A percentile compares a stretch with the other conserved stretches of the same genome.
These are phyloP conservation scores for Metschnikowia drakensbergensis DNA, from an alignment of 805 yeast species.

Conservation along the genomic window DNA sequence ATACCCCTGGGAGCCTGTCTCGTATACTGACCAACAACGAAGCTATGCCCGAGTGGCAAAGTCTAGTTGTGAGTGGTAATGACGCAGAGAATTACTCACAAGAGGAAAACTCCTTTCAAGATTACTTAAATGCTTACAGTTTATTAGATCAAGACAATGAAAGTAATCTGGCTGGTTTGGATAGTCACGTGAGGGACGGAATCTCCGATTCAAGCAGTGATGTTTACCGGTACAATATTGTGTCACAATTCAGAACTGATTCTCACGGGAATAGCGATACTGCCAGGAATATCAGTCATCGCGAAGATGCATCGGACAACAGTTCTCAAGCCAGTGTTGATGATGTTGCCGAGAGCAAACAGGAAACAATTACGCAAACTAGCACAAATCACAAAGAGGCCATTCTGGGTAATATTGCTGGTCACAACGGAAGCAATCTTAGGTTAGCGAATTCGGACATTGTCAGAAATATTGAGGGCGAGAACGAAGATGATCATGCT, in stretches of 20 bases:
- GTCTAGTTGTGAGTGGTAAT: not conserved
- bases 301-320: not conserved
- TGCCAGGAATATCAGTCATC: not conserved
- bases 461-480: not conserved
- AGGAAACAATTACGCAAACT: not conserved
- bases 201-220: not conserved
- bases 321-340: not conserved
- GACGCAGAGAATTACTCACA: not conserved
- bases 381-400: not conserved
- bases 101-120: not conserved
- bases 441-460: not conserved
- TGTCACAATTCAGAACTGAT: not conserved
- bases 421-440: not conserved
- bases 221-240: not conserved
- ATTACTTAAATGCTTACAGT: not conserved
- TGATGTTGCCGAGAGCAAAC: not conserved
- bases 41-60: conserved; percentile 1
- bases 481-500: not conserved
- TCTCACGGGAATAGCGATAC: not conserved
- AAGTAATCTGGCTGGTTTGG: not conserved
- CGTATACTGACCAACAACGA: not conserved
- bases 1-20: not conserved
- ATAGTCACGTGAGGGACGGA: not conserved
- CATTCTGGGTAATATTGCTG: not conserved
- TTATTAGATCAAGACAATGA: not conserved